Evolutionary conservation across 2,329 filamentous ascomycete genomes (phyloP).

Genomic region (Hypoxylon rubiginosum): DNA sequence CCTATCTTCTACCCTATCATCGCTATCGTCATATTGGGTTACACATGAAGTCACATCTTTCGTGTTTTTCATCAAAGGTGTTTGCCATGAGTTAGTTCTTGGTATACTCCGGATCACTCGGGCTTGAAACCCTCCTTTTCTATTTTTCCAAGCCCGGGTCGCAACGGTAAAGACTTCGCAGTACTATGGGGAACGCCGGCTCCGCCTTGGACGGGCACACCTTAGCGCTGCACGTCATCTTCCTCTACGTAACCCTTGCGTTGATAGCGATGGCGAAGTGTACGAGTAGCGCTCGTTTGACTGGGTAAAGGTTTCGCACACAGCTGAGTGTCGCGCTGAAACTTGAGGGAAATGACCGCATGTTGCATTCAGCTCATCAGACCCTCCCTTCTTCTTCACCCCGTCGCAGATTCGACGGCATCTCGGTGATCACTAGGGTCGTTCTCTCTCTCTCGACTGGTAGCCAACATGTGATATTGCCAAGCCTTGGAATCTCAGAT

Average conservation of each 20-base stretch:
- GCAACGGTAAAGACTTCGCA: conserved; percentile 7
- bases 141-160: conserved; percentile 8
- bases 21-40: conserved; percentile 16
- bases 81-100: not conserved
- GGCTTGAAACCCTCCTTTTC: conserved; percentile 1
- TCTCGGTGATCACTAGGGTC: conserved; percentile 32
- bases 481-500: conserved; percentile 40
- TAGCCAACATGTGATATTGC: conserved; percentile 41
- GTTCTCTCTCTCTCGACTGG: conserved; percentile 21
- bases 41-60: conserved; percentile 22
- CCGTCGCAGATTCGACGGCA: conserved; percentile 21
- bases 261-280: conserved; percentile 15
- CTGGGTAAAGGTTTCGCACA: not conserved
- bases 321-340: conserved; percentile 23
- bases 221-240: conserved; percentile 39
- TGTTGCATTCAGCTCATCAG: conserved; percentile 38
- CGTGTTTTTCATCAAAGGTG: not conserved
- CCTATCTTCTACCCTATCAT: conserved; percentile 15
- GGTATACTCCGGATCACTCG: not conserved
- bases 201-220: conserved; percentile 23
- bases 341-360: conserved; percentile 12
- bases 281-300: not conserved
- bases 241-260: conserved; percentile 27
- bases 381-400: conserved; percentile 29
- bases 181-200: conserved; percentile 21